Base-by-base conservation (phyloP, 2,329 filamentous ascomycete genomes). In the Aureobasidium leucospermi region DNA sequence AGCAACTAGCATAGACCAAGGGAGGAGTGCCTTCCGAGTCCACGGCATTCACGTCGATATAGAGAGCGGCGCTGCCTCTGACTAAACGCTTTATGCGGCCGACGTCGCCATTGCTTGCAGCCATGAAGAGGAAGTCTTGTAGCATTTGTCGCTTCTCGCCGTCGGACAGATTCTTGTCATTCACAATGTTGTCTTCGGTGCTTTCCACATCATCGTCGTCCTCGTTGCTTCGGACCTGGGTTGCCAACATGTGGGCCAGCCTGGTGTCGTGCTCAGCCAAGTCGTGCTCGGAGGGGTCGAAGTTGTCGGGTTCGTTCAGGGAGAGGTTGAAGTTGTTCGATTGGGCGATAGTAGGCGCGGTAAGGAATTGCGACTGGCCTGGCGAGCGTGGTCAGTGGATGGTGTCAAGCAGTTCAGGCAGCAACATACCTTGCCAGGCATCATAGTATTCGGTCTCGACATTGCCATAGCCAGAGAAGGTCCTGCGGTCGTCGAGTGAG, bases 21-120 rank as follows among this genome's bases (percentile, higher is more conserved):
- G 94, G 90, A n/a, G 92, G 89, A 1, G 94, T 97, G 15, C 94
- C 94, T 71, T 99, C 94, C 67, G 96, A 89, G 71, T 99, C 94
- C 11, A 89, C 83, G 60, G 86, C 85, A 74, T 99, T 89, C 65
- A 96, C 82, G 72, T 97, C 87, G 61, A 97, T 82, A 69, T 86
- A 91, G 9, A 82, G 73, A 67, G 85, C 89, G 13, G 89, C 88
- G 60, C 85, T 84, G 16, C 91, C 91, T 45, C 80, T 76, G 3
- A 97, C 77, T 42, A 99, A 81, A 69, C 85, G 86, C 65, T 83
- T 81, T 48, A 99, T 87, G 62, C 91, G 85, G 49, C 88, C 85
- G 42, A 90, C 84, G 74, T 97, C 94, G 52, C 94, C 94, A 72
- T 99, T 99, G 72, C 93, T 96, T 2, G 94, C 91, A 11, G 94